Conservation (phyloP, 768 basidiomycete genomes). For the Russula emetica region DNA sequence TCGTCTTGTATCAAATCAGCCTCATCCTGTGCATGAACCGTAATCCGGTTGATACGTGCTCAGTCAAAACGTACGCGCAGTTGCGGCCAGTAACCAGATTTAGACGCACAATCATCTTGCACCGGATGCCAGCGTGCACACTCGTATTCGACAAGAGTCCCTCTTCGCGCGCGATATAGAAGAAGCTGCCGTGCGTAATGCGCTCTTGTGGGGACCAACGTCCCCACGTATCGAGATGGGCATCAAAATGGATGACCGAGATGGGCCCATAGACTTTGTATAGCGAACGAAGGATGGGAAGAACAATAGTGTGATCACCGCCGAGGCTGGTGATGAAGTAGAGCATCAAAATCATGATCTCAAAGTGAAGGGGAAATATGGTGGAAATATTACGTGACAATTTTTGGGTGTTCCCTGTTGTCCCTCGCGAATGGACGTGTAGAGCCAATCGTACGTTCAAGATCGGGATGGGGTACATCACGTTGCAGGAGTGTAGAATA, state of each 20-base stretch:
- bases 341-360: too few species aligned
- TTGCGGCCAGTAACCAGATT: conserved; percentile 4
- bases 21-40: too few species aligned
- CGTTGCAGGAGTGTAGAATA: conserved; percentile 73
- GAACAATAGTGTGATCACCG: conserved; percentile 85
- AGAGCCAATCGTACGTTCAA: conserved; percentile 24
- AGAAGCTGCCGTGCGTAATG: conserved; percentile 84
- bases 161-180: conserved; percentile 72
- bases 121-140: conserved; percentile 83
- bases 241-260: conserved; percentile 37
- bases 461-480: conserved; percentile 34
- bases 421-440: conserved; percentile 47
- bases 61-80: too few species aligned
- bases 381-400: conserved; percentile 48
- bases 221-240: conserved; percentile 63
- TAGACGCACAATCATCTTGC: conserved; percentile 53
- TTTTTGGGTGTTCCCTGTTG: conserved; percentile 63
- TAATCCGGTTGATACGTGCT: too few species aligned
- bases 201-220: conserved; percentile 50
- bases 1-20: conserved; percentile 31
- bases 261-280: conserved; percentile 77
- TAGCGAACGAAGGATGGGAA: conserved; percentile 79
- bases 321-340: conserved; percentile 42
- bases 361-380: neutral
- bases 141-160: conserved; percentile 68